Conservation (phyloP, 2,329 filamentous ascomycete genomes). For the Phyllosticta citriasiana region DNA sequence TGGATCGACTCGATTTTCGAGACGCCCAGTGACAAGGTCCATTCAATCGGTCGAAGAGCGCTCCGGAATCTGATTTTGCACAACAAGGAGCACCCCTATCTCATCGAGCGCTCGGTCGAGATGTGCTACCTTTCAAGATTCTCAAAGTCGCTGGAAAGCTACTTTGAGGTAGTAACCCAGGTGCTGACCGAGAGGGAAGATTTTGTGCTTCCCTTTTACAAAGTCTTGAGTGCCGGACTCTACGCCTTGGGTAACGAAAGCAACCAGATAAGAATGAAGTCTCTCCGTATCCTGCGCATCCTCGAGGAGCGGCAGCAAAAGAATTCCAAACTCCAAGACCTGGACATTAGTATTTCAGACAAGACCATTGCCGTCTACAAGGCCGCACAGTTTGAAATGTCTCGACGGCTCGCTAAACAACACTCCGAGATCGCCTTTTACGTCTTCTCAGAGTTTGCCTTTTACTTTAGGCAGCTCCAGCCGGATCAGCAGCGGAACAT, state of each 20-base stretch:
- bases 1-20: slow-evolving; percentile 97
- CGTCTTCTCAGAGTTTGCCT: slow-evolving; percentile 90
- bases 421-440: slow-evolving; percentile 81
- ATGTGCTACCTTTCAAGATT: slow-evolving; percentile 79
- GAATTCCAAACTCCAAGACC: slow-evolving; percentile 86
- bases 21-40: slow-evolving; percentile 82
- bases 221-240: slow-evolving; percentile 73
- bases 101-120: slow-evolving; percentile 82
- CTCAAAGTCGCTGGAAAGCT: slow-evolving; percentile 81
- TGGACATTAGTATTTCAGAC: slow-evolving; percentile 96
- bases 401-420: slow-evolving; percentile 76
- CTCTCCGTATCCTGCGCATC: slow-evolving; percentile 66
- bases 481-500: slow-evolving; percentile 83
- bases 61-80: slow-evolving; percentile 82
- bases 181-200: slow-evolving; percentile 76
- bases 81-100: slow-evolving; percentile 75
- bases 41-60: slow-evolving; percentile 78
- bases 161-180: slow-evolving; percentile 81
- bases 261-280: slow-evolving; percentile 80
- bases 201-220: slow-evolving; percentile 82
- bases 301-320: slow-evolving; percentile 76
- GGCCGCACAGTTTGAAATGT: slow-evolving; percentile 92
- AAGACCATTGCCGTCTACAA: slow-evolving; percentile 99
- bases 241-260: slow-evolving; percentile 90
- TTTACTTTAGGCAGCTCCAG: slow-evolving; percentile 81